Evolutionary conservation across 768 basidiomycete genomes (phyloP).

Genomic region (Mycena rosella): DNA sequence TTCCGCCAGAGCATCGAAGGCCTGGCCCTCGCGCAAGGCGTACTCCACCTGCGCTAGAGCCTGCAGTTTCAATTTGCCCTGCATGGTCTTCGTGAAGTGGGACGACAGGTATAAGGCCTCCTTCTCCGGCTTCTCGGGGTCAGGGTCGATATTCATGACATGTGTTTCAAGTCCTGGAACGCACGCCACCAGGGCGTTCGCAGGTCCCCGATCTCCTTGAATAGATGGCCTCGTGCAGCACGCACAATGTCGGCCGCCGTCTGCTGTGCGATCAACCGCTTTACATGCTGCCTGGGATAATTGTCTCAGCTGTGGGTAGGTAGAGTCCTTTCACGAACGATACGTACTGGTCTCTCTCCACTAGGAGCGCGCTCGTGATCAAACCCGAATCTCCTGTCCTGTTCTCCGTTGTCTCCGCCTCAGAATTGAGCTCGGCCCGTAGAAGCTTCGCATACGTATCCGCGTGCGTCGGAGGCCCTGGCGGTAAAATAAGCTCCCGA

Average conservation of each 20-base stretch:
- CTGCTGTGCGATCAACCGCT: background rate
- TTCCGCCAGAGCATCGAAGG: background rate
- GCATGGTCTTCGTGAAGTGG: background rate
- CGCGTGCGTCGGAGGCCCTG: conserved; percentile 23
- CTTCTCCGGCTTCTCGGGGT: background rate
- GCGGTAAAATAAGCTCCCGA: too few species aligned
- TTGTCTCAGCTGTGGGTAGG: background rate
- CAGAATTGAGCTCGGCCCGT: background rate
- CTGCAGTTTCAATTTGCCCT: background rate
- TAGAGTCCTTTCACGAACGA: accelerated
- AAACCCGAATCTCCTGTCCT: background rate
- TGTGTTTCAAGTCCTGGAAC: background rate
- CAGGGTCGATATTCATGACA: background rate
- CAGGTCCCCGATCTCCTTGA: background rate
- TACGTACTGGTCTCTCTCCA: conserved; percentile 2
- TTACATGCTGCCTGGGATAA: background rate
- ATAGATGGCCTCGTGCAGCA: background rate
- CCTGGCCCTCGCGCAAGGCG: background rate
- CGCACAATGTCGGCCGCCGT: background rate
- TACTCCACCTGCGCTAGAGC: background rate
- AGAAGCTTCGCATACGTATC: conserved; percentile 15
- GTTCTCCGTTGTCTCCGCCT: background rate
- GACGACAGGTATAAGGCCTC: too few species aligned
- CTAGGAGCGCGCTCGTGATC: background rate
- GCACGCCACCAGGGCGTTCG: background rate